These are phyloP conservation scores for Coemansia sp. DNA, from an alignment of 192 early-diverging fungal genomes.

Conservation along the genomic window DNA sequence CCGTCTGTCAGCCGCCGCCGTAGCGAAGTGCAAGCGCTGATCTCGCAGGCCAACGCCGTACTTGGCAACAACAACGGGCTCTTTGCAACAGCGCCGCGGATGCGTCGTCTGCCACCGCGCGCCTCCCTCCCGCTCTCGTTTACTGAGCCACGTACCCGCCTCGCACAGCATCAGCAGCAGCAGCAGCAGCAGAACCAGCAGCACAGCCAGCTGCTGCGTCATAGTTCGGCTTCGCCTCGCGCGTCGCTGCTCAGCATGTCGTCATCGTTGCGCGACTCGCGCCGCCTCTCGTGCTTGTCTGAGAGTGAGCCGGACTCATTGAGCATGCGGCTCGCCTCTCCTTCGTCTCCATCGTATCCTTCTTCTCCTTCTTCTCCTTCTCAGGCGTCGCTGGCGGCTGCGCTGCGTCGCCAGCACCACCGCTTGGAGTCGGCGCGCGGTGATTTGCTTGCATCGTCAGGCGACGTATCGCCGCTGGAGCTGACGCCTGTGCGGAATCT, in stretches of 20 bases:
- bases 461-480: slow-evolving; percentile 18
- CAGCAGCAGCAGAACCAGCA: background rate
- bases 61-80: slow-evolving; percentile 9
- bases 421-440: slow-evolving; percentile 19
- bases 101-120: slow-evolving; percentile 28
- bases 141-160: background rate
- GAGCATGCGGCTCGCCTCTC: background rate
- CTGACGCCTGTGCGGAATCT: slow-evolving; percentile 22
- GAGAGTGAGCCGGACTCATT: background rate
- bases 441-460: background rate
- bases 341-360: too few species aligned
- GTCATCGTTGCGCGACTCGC: background rate
- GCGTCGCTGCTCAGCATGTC: slow-evolving; percentile 6
- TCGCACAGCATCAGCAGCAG: background rate
- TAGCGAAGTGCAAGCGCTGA: slow-evolving; percentile 45
- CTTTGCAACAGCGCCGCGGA: slow-evolving; percentile 3
- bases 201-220: background rate
- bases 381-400: slow-evolving; percentile 13
- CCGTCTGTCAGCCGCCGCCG: slow-evolving; percentile 20
- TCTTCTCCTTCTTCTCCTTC: background rate
- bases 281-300: background rate
- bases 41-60: slow-evolving; percentile 49
- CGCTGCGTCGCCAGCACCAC: slow-evolving; percentile 29
- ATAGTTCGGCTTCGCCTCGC: slow-evolving; percentile 22
- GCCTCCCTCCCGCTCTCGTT: slow-evolving; percentile 33